Evolutionary conservation across 139 green algal genomes (phyloP), one percentile per base, ranked within the genome.

Genomic region (Coelastrella sp.): DNA sequence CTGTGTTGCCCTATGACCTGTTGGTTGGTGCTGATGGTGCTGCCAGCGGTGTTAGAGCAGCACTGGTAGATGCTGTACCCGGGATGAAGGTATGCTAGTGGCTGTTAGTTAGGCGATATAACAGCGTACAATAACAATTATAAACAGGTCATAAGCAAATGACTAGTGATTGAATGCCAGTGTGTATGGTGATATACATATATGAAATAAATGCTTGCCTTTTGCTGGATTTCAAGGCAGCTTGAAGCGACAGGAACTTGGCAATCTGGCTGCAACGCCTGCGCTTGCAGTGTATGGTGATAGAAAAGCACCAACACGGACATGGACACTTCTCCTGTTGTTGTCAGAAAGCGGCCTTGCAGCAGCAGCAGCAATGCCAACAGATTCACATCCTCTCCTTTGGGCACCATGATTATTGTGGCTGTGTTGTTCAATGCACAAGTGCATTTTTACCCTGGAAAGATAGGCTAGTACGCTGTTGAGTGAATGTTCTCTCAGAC

Each of bases 21-120:
- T 35, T 91, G 63, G 56, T 91, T 11, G 76, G 87, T 12, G 87
- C 87, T 11, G 87, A 87, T 27, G 87, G 87, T 24, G 76, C 87
- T 8, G 20, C 35, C 19, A 91, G 87, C 24, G 24, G n/a, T 57
- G 86, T 90, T 15, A 27, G 86, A 9, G 75, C 35, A 7, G 86
- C 75, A 17, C 7, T 90, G 60, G 63, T 75, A 0, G 60, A 59
- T 14, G 17, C 75, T 14, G 25, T 76, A 20, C 86, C 85, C 20
- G 60, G 25, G 19, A 61, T 85, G 49, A 76, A 78, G 86, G 75
- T 90, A 19, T 35, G 57, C 4, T 73, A 4, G 8, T 63, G 25
- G 0, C 20, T 57, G 22, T 12, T 25, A 4, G 7, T 15, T 24
- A 79, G 35, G 35, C 35, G 3, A 5, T 49, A 3, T 49, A n/a